Conservation (phyloP, 2,329 filamentous ascomycete species). For the Didymella arachidicola region DNA sequence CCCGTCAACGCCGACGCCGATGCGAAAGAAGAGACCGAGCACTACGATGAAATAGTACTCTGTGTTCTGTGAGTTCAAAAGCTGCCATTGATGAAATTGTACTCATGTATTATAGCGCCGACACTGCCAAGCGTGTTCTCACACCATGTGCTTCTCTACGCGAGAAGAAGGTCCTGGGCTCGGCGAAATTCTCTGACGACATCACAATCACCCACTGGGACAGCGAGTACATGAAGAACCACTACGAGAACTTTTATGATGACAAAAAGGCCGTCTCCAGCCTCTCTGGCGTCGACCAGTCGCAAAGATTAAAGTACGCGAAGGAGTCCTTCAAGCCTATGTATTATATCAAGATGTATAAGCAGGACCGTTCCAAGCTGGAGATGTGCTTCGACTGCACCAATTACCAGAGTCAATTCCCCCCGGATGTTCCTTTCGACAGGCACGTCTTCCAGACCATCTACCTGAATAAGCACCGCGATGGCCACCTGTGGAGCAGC, state of each 20-base stretch:
- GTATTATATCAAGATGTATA: conserved; percentile 71
- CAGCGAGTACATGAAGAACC: conserved; percentile 68
- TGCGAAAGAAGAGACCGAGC: conserved; percentile 55
- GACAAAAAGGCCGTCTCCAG: conserved; percentile 54
- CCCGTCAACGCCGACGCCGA: conserved; percentile 52
- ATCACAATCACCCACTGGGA: conserved; percentile 75
- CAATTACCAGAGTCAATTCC: conserved; percentile 77
- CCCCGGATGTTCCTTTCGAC: conserved; percentile 61
- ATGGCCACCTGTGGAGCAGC: conserved; percentile 65
- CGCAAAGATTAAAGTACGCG: conserved; percentile 54
- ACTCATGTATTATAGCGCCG: conserved; percentile 49
- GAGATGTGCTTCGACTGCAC: conserved; percentile 76
- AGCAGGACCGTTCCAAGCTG: conserved; percentile 62
- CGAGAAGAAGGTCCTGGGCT: conserved; percentile 73
- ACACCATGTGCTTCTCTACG: conserved; percentile 64
- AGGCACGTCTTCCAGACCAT: conserved; percentile 76
- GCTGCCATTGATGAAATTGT: not conserved
- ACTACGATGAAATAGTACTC: conserved; percentile 71
- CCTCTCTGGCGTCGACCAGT: conserved; percentile 55
- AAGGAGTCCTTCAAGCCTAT: conserved; percentile 66
- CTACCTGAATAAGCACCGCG: conserved; percentile 66
- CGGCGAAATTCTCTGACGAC: conserved; percentile 74
- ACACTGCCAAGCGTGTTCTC: conserved; percentile 66
- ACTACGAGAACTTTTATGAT: conserved; percentile 71
- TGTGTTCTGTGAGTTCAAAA: conserved; percentile 59